Percentiles rank a stretch among this genome's conserved stretches.
Conservation (phyloP, 768 basidiomycete genomes). For the Leccinum subtestaceum region DNA sequence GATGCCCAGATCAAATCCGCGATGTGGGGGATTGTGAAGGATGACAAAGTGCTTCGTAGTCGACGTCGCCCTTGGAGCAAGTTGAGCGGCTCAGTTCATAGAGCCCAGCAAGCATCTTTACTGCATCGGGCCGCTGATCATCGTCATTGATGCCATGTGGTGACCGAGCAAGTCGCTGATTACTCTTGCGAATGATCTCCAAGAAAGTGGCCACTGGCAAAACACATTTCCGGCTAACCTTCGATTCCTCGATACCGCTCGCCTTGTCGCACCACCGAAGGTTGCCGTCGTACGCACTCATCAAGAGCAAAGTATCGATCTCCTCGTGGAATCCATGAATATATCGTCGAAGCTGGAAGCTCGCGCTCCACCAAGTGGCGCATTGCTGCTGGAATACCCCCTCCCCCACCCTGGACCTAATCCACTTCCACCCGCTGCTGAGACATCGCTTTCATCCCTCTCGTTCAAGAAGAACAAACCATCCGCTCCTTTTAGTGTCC, state of each 20-base stretch:
- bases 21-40: background rate
- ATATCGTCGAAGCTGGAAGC: constrained; percentile 31
- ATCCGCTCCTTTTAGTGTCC: background rate
- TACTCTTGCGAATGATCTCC: background rate
- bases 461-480: constrained; percentile 45
- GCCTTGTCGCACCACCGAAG: constrained; percentile 15
- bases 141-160: background rate
- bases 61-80: background rate
- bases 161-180: background rate
- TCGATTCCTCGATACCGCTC: background rate
- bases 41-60: background rate
- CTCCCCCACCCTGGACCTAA: constrained; percentile 35
- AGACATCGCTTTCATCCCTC: constrained; percentile 31
- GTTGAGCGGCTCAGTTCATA: background rate
- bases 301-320: constrained; percentile 29
- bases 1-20: background rate
- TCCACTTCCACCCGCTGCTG: constrained; percentile 21
- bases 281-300: constrained; percentile 21
- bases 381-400: constrained; percentile 40
- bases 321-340: constrained; percentile 32
- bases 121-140: background rate
- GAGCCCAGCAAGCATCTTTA: background rate
- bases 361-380: constrained; percentile 52
- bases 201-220: background rate
- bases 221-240: background rate